Evolutionary conservation across 176 grass and related monocot species (phyloP).

Genomic region (Ensete ventricosum): DNA sequence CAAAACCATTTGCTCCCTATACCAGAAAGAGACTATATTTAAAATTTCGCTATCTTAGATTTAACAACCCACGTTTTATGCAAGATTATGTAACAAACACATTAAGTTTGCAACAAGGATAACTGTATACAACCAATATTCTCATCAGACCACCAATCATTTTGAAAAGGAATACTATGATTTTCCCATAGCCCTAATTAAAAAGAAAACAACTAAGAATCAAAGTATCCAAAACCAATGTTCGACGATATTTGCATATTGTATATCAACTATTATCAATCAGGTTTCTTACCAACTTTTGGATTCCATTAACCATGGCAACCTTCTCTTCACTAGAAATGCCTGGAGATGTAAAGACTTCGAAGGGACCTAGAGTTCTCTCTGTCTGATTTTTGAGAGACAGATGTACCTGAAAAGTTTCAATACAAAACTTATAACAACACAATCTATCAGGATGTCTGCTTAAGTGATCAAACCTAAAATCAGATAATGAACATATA

Average conservation of each 20-base stretch:
- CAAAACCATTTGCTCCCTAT: too few relatives aligned
- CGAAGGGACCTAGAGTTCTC: slow-evolving; percentile 91
- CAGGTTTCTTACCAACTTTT: slow-evolving; percentile 71
- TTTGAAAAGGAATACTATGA: too few relatives aligned
- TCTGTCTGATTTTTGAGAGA: slow-evolving; percentile 76
- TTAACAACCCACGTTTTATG: too few relatives aligned
- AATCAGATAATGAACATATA: neutral
- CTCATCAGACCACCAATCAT: too few relatives aligned
- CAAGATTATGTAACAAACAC: too few relatives aligned
- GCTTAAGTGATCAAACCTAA: neutral
- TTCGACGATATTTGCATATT: neutral
- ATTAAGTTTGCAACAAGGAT: too few relatives aligned
- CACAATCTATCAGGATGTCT: neutral
- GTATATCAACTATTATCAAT: slow-evolving; percentile 5
- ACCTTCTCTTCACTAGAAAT: slow-evolving; percentile 45
- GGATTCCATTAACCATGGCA: slow-evolving; percentile 86
- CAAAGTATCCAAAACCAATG: too few relatives aligned
- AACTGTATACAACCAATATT: too few relatives aligned
- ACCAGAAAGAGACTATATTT: too few relatives aligned
- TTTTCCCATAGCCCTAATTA: too few relatives aligned
- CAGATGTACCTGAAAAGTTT: slow-evolving; percentile 52
- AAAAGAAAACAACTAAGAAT: too few relatives aligned
- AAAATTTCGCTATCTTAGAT: too few relatives aligned
- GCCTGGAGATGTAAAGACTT: slow-evolving; percentile 66
- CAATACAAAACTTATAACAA: neutral